Evolutionary conservation across 1,139 yeast genomes (phyloP), one percentile per base, ranked within the genome.

Genomic region (Kodamaea fungicola): DNA sequence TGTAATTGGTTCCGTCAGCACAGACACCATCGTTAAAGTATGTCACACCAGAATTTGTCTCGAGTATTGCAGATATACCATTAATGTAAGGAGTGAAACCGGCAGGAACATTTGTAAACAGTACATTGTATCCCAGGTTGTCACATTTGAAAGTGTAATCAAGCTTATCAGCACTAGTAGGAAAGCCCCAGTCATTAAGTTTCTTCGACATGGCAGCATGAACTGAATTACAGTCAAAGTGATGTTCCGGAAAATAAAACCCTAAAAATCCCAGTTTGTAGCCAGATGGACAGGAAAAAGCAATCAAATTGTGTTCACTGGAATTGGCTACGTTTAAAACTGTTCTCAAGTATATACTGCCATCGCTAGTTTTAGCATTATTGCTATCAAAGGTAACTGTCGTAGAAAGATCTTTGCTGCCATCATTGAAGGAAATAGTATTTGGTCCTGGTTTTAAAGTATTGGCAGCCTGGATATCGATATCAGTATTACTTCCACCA

Each of bases 1-100:
- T n/a, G 6, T 8, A n/a, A 23, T 8, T n/a, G 3, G 9, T 8
- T 8, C 26, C 26, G 6, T 23, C 10, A 7, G 4, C 4, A 23
- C 26, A 23, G 6, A 23, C 26, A 8, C 10, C 26, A 23, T 23
- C 26, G 10, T 8, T 23, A 6, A 8, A 23, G 10, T 23, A 23
- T 4, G 10, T 23, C 10, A n/a, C 10, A n/a, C n/a, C n/a, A 23
- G 10, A 4, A 3, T 23, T 8, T 23, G 10, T n/a, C 9, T 23
- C 6, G 9, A n/a, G 4, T 3, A 8, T 7, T 23, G 32, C 8
- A 13, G 28, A 6, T 10, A 52, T 40, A 8, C 45, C 48, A 36
- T 47, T 56, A 26, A 61, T 42, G 43, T 47, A 60, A 7, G 61
- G 59, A 25, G 61, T 47, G 41, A 47, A 59, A 6, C 64, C 66